phyloP scores from a whole-genome alignment of 257 asterid genomes.

The Solanum corneliomulleri region DNA sequence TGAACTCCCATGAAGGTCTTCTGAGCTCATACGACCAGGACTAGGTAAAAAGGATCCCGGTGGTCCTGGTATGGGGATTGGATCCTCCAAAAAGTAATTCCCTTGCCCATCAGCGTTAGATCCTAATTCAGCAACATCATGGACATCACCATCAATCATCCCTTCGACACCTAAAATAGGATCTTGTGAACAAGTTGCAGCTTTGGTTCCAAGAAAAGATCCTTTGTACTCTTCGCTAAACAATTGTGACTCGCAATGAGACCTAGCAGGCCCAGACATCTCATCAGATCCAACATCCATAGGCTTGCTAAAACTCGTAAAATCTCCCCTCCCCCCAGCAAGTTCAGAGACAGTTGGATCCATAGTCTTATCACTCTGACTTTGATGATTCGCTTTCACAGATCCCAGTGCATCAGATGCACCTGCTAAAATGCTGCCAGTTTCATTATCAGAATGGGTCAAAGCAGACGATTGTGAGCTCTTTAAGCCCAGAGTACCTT shows the following conservation, averaged over 20 bases:
- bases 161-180: conserved; percentile 40
- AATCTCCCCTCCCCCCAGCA: conserved; percentile 19
- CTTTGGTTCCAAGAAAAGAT: conserved; percentile 16
- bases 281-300: conserved; percentile 27
- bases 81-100: conserved; percentile 54
- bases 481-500: conserved; percentile 14
- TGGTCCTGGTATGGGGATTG: conserved; percentile 88
- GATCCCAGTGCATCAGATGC: conserved; percentile 14
- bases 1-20: conserved; percentile 72
- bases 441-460: conserved; percentile 13
- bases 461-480: conserved; percentile 15
- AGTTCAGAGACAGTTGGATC: conserved; percentile 23
- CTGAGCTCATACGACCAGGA: conserved; percentile 70
- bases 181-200: conserved; percentile 16
- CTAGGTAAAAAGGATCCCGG: conserved; percentile 93
- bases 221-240: conserved; percentile 17
- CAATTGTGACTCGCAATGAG: conserved; percentile 15
- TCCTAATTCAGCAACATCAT: conserved; percentile 22
- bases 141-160: conserved; percentile 12
- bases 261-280: conserved; percentile 18
- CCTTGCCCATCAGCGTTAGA: conserved; percentile 36
- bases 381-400: conserved; percentile 9
- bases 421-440: conserved; percentile 14
- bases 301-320: conserved; percentile 30
- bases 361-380: not conserved